A percentile compares a stretch with the other conserved stretches of the same genome.
These are phyloP conservation scores for Cladophialophora yegresii DNA, from an alignment of 2,329 filamentous ascomycete genomes.

Conservation along the genomic window DNA sequence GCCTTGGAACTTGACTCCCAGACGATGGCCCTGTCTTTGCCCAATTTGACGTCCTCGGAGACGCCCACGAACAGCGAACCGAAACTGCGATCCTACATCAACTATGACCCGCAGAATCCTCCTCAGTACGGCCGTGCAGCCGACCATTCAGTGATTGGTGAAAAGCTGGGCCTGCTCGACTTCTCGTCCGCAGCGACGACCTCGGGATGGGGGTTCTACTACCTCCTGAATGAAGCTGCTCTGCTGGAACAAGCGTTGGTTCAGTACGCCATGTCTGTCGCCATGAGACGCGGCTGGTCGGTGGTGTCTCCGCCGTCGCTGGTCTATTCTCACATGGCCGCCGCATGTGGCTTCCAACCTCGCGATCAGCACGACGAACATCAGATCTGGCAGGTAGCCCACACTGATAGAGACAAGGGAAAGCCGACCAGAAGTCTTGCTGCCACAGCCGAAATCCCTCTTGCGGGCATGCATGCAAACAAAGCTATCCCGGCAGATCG, in stretches of 20 bases:
- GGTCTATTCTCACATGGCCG: constrained; percentile 87
- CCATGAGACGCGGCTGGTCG: constrained; percentile 73
- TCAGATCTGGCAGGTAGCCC: constrained; percentile 81
- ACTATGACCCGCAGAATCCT: constrained; percentile 60
- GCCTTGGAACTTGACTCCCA: constrained; percentile 32
- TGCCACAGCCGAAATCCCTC: constrained; percentile 90
- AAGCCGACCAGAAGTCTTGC: constrained; percentile 75
- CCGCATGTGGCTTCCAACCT: constrained; percentile 91
- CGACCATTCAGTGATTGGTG: constrained; percentile 84
- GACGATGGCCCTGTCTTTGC: constrained; percentile 72
- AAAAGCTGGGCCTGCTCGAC: constrained; percentile 84
- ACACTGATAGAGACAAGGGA: constrained; percentile 62
- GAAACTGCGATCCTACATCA: constrained; percentile 68
- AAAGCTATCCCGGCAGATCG: constrained; percentile 64
- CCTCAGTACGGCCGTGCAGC: constrained; percentile 44
- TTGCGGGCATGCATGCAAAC: constrained; percentile 86
- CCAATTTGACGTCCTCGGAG: constrained; percentile 77
- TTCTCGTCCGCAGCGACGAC: constrained; percentile 79
- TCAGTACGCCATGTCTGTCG: constrained; percentile 77
- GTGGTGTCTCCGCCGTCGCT: constrained; percentile 82
- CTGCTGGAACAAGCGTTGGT: constrained; percentile 93
- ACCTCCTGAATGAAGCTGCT: constrained; percentile 85
- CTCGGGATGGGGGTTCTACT: constrained; percentile 98
- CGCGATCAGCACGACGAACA: constrained; percentile 87
- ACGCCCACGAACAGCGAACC: constrained; percentile 67